Conservation (phyloP, 805 yeast genomes). For the Suhomyces emberorum region DNA sequence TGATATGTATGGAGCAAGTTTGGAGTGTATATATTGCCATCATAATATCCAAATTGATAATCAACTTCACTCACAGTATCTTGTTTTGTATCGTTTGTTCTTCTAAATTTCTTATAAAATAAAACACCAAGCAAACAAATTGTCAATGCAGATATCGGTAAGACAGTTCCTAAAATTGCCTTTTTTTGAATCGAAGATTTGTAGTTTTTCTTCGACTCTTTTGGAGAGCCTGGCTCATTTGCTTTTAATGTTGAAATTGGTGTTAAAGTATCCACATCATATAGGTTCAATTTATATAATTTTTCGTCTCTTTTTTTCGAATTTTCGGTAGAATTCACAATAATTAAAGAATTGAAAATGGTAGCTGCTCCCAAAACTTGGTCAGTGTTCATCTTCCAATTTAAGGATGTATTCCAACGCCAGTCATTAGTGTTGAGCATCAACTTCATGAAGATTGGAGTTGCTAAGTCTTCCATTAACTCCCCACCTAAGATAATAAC, state of each 20-base stretch:
- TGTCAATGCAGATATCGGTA: slow-evolving; percentile 27
- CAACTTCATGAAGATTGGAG: slow-evolving; percentile 44
- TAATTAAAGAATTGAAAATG: slow-evolving; percentile 48
- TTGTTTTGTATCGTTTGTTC: slow-evolving; percentile 8
- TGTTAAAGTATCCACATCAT: slow-evolving; percentile 36
- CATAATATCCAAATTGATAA: slow-evolving; percentile 31
- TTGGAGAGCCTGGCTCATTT: slow-evolving; percentile 18
- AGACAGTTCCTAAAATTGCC: slow-evolving; percentile 37
- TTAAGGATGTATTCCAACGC: slow-evolving; percentile 35
- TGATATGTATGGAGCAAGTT: slow-evolving; percentile 1
- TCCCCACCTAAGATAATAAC: slow-evolving; percentile 65
- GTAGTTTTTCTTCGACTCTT: slow-evolving; percentile 28
- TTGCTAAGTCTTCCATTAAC: slow-evolving; percentile 32
- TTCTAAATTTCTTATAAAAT: slow-evolving; percentile 18
- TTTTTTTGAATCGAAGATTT: slow-evolving; percentile 17
- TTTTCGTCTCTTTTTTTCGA: slow-evolving; percentile 17
- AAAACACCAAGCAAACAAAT: slow-evolving; percentile 14
- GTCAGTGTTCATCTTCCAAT: slow-evolving; percentile 13
- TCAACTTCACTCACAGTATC: slow-evolving; percentile 23
- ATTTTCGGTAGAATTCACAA: slow-evolving; percentile 27
- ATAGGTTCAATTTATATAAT: slow-evolving; percentile 38
- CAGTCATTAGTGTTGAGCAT: slow-evolving; percentile 28
- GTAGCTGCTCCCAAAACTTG: slow-evolving; percentile 50
- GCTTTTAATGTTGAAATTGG: slow-evolving; percentile 24
- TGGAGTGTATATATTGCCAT: slow-evolving; percentile 12